A percentile compares a stretch with the other conserved stretches of the same genome.
Conservation (phyloP, 169 alveolate species). For the Cryptosporidium baileyi region DNA sequence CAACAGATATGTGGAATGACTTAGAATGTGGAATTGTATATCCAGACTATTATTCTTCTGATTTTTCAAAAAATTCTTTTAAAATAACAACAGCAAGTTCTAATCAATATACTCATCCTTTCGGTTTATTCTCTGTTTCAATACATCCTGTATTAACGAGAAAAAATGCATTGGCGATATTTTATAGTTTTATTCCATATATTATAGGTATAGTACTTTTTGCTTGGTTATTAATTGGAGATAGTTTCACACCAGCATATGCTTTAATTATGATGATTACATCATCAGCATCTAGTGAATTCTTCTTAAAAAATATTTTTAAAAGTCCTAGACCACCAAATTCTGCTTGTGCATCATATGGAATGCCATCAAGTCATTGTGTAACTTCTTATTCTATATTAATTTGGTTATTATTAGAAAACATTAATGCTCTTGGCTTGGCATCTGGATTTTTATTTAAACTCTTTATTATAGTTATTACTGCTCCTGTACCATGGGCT, state of each 20-base stretch:
- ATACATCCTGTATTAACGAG: conserved; percentile 67
- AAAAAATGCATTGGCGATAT: conserved; percentile 58
- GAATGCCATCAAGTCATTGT: conserved; percentile 77
- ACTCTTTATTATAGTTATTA: conserved; percentile 67
- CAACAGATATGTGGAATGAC: conserved; percentile 58
- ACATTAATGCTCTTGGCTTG: conserved; percentile 72
- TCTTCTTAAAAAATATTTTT: conserved; percentile 68
- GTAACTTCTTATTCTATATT: conserved; percentile 65
- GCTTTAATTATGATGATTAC: conserved; percentile 64
- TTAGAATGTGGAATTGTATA: conserved; percentile 62
- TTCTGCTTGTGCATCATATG: conserved; percentile 72
- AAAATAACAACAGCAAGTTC: conserved; percentile 3
- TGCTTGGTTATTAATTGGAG: conserved; percentile 53
- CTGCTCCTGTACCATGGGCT: conserved; percentile 77
- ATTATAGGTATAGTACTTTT: conserved; percentile 50
- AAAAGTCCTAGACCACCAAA: conserved; percentile 73
- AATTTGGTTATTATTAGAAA: conserved; percentile 68
- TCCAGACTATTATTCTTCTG: conserved; percentile 46
- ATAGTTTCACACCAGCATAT: conserved; percentile 54
- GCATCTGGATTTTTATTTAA: conserved; percentile 44
- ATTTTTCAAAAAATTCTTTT: conserved; percentile 12
- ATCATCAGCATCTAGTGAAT: conserved; percentile 66
- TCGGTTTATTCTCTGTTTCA: conserved; percentile 58
- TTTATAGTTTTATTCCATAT: conserved; percentile 67
- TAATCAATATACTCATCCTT: conserved; percentile 38